These are phyloP conservation scores for Saposhnikovia divaricata DNA, from an alignment of 129 eudicot species.

Conservation along the genomic window DNA sequence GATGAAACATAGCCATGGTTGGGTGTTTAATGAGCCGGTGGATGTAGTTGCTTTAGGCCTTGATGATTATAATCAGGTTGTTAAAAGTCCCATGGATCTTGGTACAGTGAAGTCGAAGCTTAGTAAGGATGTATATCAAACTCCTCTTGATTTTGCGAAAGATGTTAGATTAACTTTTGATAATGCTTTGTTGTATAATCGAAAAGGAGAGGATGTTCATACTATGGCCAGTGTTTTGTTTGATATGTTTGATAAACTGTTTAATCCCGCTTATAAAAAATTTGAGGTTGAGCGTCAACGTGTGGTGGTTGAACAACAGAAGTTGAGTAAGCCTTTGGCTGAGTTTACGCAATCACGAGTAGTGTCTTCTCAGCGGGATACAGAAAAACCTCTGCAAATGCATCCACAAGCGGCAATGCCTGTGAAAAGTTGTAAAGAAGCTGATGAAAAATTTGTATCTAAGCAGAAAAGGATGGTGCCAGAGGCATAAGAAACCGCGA, in stretches of 20 bases:
- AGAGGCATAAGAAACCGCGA: background rate
- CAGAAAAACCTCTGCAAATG: no score
- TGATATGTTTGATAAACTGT: conserved; percentile 23
- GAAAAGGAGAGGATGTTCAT: conserved; percentile 34
- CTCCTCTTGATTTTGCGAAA: conserved; percentile 36
- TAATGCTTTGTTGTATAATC: conserved; percentile 55
- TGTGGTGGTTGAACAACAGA: background rate
- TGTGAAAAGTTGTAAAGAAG: no score
- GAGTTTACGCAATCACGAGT: background rate
- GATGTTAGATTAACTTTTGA: conserved; percentile 51
- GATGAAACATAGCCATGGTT: conserved; percentile 38
- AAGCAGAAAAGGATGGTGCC: background rate
- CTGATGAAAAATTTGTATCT: background rate
- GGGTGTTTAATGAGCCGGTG: conserved; percentile 47
- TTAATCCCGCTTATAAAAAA: conserved; percentile 8
- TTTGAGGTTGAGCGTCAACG: background rate
- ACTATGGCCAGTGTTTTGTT: conserved; percentile 24
- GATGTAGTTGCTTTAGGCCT: conserved; percentile 31
- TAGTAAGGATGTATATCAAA: conserved; percentile 20
- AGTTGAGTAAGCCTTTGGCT: background rate
- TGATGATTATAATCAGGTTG: conserved; percentile 31
- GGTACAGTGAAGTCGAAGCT: conserved; percentile 45
- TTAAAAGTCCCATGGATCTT: conserved; percentile 47
- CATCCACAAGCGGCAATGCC: background rate
- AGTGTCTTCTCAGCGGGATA: background rate